Percentiles rank a stretch among this genome's conserved stretches.
phyloP scores from a whole-genome alignment of 495 filamentous ascomycete genomes.

The Thermochaetoides thermophila region DNA sequence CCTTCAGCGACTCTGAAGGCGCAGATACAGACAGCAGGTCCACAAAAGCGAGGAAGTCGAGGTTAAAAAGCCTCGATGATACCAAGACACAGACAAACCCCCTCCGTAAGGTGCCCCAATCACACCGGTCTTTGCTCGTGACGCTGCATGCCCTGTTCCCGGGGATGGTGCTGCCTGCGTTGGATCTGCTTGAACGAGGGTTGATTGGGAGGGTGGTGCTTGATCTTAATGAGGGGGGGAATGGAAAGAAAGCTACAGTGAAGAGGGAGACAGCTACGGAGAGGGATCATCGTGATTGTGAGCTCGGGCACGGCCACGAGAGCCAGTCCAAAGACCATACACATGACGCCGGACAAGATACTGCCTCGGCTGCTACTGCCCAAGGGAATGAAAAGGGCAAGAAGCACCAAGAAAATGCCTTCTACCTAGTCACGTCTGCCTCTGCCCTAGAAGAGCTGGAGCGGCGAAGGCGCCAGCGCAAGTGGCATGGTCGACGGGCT shows the following conservation, averaged over 20 bases:
- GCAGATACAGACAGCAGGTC: not conserved
- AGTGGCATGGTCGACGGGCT: conserved; percentile 10
- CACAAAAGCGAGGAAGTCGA: not conserved
- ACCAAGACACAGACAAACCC: conserved; percentile 18
- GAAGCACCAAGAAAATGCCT: not conserved
- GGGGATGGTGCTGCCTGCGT: conserved; percentile 47
- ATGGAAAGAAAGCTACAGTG: not conserved
- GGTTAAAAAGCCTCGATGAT: no score
- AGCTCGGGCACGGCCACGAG: not conserved
- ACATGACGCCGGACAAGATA: no score
- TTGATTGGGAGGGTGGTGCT: conserved; percentile 37
- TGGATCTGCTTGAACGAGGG: conserved; percentile 67
- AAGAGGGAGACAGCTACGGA: no score
- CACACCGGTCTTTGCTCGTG: conserved; percentile 32
- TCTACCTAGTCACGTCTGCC: conserved; percentile 28
- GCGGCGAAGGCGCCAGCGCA: conserved; percentile 6
- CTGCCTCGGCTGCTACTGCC: no score
- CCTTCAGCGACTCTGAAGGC: no score
- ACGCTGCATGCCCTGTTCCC: conserved; percentile 55
- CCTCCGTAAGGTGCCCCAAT: conserved; percentile 21
- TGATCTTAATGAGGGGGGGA: not conserved
- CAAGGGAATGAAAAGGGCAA: not conserved
- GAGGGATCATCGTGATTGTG: not conserved
- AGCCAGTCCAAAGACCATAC: no score
- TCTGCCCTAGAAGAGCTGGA: conserved; percentile 6